A percentile compares a stretch with the other conserved stretches of the same genome.
phyloP scores from a whole-genome alignment of 2,329 filamentous ascomycete genomes.

The Cladobotryum mycophilum region DNA sequence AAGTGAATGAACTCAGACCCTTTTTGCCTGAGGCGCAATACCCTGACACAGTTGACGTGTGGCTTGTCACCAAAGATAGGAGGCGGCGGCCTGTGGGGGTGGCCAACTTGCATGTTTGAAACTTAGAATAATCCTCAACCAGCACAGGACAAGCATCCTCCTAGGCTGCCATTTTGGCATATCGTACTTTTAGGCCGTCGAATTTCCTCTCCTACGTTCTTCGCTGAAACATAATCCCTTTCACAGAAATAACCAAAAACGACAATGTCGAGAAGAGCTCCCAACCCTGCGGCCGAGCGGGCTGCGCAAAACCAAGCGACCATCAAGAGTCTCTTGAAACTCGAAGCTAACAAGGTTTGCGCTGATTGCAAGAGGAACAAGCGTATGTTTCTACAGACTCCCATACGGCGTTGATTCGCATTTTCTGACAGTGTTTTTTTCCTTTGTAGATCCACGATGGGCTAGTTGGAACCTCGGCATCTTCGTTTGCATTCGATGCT shows the following conservation, averaged over 20 bases:
- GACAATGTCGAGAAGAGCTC: constrained; percentile 70
- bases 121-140: too few species aligned
- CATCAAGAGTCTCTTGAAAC: constrained; percentile 89
- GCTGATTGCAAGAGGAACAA: constrained; percentile 99
- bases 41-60: not conserved
- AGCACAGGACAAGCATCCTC: not conserved
- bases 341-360: constrained; percentile 94
- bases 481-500: constrained; percentile 97
- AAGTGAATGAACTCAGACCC: too few species aligned
- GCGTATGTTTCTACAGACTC: constrained; percentile 52
- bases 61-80: not conserved
- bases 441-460: constrained; percentile 85
- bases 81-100: not conserved
- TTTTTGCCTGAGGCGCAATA: not conserved
- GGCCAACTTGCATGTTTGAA: constrained; percentile 4
- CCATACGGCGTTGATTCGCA: not conserved
- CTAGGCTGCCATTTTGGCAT: constrained; percentile 9
- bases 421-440: constrained; percentile 7
- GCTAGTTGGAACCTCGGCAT: constrained; percentile 97
- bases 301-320: constrained; percentile 90
- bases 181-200: not conserved
- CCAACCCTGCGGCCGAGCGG: constrained; percentile 75
- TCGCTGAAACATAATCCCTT: not conserved
- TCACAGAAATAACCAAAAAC: constrained; percentile 7
- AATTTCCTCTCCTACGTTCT: not conserved